Conservation (phyloP, 2,329 filamentous ascomycete genomes). For the Epichloe sp. region DNA sequence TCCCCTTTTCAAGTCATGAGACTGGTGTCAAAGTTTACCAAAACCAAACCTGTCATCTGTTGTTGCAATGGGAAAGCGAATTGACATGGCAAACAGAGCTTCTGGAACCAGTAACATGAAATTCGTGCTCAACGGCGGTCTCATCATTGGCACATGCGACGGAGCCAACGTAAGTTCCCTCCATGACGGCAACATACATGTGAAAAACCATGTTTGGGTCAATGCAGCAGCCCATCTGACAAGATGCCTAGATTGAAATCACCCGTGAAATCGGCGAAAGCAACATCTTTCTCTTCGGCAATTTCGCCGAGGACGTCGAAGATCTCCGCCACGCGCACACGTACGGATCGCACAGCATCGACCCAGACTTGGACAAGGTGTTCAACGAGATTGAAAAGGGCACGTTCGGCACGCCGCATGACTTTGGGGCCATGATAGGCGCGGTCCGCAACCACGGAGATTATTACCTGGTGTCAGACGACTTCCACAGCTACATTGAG, state of each 20-base stretch:
- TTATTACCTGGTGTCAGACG: slow-evolving; percentile 94
- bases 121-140: slow-evolving; percentile 90
- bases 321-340: slow-evolving; percentile 84
- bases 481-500: slow-evolving; percentile 89
- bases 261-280: slow-evolving; percentile 92
- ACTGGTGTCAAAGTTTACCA: too few species aligned
- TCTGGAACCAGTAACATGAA: slow-evolving; percentile 98
- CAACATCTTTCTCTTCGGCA: slow-evolving; percentile 98
- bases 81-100: slow-evolving; percentile 28
- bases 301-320: slow-evolving; percentile 89
- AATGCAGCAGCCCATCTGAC: not conserved
- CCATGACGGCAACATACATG: not conserved
- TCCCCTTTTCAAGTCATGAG: not conserved
- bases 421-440: slow-evolving; percentile 72
- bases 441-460: slow-evolving; percentile 88
- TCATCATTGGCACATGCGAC: slow-evolving; percentile 96
- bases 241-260: slow-evolving; percentile 60
- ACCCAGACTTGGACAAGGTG: slow-evolving; percentile 64
- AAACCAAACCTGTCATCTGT: not conserved
- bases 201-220: not conserved
- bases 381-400: slow-evolving; percentile 72
- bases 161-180: slow-evolving; percentile 73
- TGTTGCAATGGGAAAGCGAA: not conserved
- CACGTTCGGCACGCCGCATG: slow-evolving; percentile 64
- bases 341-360: slow-evolving; percentile 67